Base-by-base conservation (phyloP, 441 rosid genomes). In the Pelargonium citronellum region DNA sequence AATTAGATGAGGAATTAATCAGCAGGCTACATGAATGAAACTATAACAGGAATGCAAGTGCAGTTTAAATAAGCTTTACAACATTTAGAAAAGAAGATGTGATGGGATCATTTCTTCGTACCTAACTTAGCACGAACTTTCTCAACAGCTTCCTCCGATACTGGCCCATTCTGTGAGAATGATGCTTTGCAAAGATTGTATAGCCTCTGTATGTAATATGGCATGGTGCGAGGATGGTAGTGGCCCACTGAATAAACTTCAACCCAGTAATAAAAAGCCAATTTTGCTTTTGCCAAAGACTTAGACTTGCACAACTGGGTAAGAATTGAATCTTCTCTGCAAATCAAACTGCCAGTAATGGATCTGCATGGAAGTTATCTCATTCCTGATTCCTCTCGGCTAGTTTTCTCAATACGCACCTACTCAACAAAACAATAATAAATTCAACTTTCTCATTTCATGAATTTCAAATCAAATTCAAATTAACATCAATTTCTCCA, bases 101-200 rank as follows among this genome's bases (percentile, higher is more conserved):
- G 2, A 70, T 57, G 65, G 69, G 55, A 63, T 20, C 3, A 55
- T n/a, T 64, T 75, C 72, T 73, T 73, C 69, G 39, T 83, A 91
- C 96, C 96, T 85, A 91, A 73, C 82, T 79, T 66, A 67, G 68
- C 75, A 67, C 89, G 86, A 75, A 83, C 91, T 83, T 63, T 89
- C 75, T 91, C 96, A 58, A 91, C 80, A 67, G 87, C 89, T 67
- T 91, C 96, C 49, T 91, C 96, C 6, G 95, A 84, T 64, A 77
- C 80, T 44, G 92, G 94, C 65, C 95, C 95, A 78, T 83, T 78
- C 37, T 86, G 64, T 0, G 92, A 91, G 68, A 91, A 83, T n/a
- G 95, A 83, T 5, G 87, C 72, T 77, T 67, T 86, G 89, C 96
- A 90, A 67, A 85, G 79, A 67, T 84, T 86, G 74, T 86, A 90